phyloP scores from a whole-genome alignment of 805 yeast genomes.

The Schwanniomyces pseudopolymorphus region DNA sequence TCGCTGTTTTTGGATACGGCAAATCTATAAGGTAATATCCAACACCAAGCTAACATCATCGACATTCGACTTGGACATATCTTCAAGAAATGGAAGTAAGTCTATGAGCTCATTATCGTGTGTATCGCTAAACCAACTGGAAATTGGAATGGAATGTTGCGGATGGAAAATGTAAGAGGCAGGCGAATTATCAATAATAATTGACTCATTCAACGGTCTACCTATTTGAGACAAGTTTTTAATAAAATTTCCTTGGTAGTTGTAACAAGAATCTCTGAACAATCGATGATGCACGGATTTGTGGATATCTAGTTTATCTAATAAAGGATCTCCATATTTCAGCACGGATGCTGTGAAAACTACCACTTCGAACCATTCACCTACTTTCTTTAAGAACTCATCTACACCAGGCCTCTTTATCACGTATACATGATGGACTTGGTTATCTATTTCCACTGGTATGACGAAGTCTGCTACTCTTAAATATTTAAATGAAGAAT shows the following conservation, averaged over 20 bases:
- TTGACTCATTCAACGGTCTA: slow-evolving; percentile 79
- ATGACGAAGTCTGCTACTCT: slow-evolving; percentile 94
- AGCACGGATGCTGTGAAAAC: slow-evolving; percentile 96
- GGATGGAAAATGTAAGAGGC: slow-evolving; percentile 98
- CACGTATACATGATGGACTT: slow-evolving; percentile 90
- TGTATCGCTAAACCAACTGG: slow-evolving; percentile 97
- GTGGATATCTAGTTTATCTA: slow-evolving; percentile 81
- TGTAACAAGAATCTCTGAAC: slow-evolving; percentile 92
- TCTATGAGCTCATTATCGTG: slow-evolving; percentile 95
- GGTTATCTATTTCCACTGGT: slow-evolving; percentile 94
- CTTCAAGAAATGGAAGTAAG: slow-evolving; percentile 86
- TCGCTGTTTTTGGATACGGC: background rate
- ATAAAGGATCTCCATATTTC: slow-evolving; percentile 92
- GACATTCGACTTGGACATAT: slow-evolving; percentile 68
- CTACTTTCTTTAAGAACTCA: slow-evolving; percentile 80
- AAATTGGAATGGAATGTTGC: slow-evolving; percentile 94
- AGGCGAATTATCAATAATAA: slow-evolving; percentile 95
- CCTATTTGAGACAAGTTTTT: slow-evolving; percentile 94
- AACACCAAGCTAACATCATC: slow-evolving; percentile 83
- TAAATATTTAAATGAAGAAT: slow-evolving; percentile 87
- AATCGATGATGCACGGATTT: slow-evolving; percentile 82
- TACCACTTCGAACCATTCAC: slow-evolving; percentile 88
- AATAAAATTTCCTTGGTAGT: slow-evolving; percentile 91
- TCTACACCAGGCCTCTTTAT: slow-evolving; percentile 98
- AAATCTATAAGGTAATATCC: slow-evolving; percentile 60